phyloP scores from a whole-genome alignment of 73 alveolate genomes.

The Paramecium octaurelia region DNA sequence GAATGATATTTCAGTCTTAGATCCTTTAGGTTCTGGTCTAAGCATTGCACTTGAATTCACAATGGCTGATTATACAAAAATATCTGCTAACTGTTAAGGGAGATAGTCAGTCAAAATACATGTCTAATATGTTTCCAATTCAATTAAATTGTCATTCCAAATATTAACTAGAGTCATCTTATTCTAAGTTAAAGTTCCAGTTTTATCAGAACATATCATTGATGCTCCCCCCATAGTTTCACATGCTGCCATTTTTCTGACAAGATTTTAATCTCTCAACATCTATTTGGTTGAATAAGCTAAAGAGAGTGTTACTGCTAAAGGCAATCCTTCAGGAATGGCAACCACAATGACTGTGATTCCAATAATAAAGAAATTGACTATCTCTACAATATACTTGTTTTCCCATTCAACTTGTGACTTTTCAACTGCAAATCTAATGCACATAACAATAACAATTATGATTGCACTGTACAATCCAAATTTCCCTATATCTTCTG shows the following conservation, averaged over 20 bases:
- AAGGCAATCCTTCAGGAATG: conserved; percentile 81
- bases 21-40: conserved; percentile 66
- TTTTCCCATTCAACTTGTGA: conserved; percentile 55
- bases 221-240: conserved; percentile 93
- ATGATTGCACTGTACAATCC: conserved; percentile 87
- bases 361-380: conserved; percentile 69
- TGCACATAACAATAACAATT: conserved; percentile 75
- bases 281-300: conserved; percentile 76
- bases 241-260: conserved; percentile 77
- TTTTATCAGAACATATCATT: conserved; percentile 75
- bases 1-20: conserved; percentile 73
- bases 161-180: conserved; percentile 63
- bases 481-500: conserved; percentile 85
- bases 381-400: conserved; percentile 58
- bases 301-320: conserved; percentile 73
- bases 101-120: background rate
- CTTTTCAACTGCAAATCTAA: conserved; percentile 67
- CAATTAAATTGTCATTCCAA: conserved; percentile 42
- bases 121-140: conserved; percentile 7
- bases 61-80: conserved; percentile 27
- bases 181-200: conserved; percentile 80
- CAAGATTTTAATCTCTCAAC: conserved; percentile 74
- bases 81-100: background rate
- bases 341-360: conserved; percentile 79
- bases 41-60: conserved; percentile 50